These are phyloP conservation scores for Biscogniauxia marginata DNA, from an alignment of 2,329 filamentous ascomycete species.

Conservation along the genomic window DNA sequence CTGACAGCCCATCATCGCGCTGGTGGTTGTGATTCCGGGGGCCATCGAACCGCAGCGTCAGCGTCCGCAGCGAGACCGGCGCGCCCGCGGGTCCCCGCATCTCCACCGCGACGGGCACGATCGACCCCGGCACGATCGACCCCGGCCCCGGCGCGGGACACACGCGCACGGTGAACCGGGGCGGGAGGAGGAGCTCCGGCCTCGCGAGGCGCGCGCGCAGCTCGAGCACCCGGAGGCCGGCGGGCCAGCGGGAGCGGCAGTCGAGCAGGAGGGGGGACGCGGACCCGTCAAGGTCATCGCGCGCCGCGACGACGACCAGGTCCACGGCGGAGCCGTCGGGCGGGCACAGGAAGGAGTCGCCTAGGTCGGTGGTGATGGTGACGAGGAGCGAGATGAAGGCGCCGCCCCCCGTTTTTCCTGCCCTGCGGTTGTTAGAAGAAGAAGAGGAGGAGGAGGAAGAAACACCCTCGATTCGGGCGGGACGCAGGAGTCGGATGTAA, in stretches of 20 bases:
- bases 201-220: constrained; percentile 17
- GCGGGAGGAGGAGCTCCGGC: neutral
- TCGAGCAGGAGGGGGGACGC: neutral
- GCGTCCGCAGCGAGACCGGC: constrained; percentile 23
- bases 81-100: constrained; percentile 19
- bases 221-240: constrained; percentile 43
- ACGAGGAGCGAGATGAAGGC: constrained; percentile 40
- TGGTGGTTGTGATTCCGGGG: neutral
- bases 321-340: constrained; percentile 44
- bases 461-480: neutral
- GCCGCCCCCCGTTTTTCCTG: neutral
- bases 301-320: constrained; percentile 38
- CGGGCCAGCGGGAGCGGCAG: constrained; percentile 21
- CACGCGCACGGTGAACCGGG: neutral
- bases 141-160: neutral
- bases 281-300: constrained; percentile 8
- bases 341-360: constrained; percentile 53
- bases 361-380: constrained; percentile 57
- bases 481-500: neutral
- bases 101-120: constrained; percentile 28
- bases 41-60: constrained; percentile 9
- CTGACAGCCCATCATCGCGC: too few species aligned
- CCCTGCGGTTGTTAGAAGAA: too few species aligned
- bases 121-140: constrained; percentile 10
- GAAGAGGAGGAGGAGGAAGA: too few species aligned